Percentiles rank a stretch among this genome's conserved stretches.
phyloP scores from a whole-genome alignment of 2,329 filamentous ascomycete genomes.

The Ilyonectria sp. region DNA sequence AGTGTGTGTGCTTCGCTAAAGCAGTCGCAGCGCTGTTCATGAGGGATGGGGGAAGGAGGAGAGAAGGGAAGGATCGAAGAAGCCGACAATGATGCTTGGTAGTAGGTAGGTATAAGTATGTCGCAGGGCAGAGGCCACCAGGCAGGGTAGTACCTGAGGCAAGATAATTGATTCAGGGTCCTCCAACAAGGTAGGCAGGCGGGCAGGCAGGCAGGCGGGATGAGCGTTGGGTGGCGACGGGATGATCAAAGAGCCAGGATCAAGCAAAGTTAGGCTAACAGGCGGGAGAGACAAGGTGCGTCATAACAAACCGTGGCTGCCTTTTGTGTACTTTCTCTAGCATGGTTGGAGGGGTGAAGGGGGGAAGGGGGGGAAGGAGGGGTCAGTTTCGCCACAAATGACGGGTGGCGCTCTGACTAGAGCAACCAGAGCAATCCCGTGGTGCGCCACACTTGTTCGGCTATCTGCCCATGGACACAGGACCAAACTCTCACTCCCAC shows the following conservation, averaged over 20 bases:
- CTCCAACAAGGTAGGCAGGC: constrained; percentile 4
- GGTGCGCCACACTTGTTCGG: constrained; percentile 20
- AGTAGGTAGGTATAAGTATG: constrained; percentile 33
- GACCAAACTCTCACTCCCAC: not conserved
- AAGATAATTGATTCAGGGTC: not conserved
- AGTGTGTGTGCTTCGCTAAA: constrained; percentile 10
- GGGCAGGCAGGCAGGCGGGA: constrained; percentile 13
- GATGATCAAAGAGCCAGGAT: constrained; percentile 23
- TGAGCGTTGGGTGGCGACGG: constrained; percentile 30
- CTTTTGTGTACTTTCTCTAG: constrained; percentile 41
- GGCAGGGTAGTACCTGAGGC: constrained; percentile 16
- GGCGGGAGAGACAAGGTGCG: constrained; percentile 38
- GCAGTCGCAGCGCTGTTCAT: constrained; percentile 22
- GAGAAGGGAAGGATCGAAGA: constrained; percentile 17
- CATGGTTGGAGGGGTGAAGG: constrained; percentile 47
- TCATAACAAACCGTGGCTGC: constrained; percentile 47
- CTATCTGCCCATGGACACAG: not conserved
- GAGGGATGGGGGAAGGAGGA: constrained; percentile 18
- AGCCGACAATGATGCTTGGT: constrained; percentile 39
- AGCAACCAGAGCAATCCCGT: not conserved
- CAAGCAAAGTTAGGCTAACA: constrained; percentile 24
- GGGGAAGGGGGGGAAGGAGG: constrained; percentile 6
- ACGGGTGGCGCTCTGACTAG: not conserved
- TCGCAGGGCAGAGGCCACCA: constrained; percentile 33
- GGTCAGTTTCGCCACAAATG: constrained; percentile 40